phyloP scores from a whole-genome alignment of 768 basidiomycete species.

The Cantharellus cinnabarinus region DNA sequence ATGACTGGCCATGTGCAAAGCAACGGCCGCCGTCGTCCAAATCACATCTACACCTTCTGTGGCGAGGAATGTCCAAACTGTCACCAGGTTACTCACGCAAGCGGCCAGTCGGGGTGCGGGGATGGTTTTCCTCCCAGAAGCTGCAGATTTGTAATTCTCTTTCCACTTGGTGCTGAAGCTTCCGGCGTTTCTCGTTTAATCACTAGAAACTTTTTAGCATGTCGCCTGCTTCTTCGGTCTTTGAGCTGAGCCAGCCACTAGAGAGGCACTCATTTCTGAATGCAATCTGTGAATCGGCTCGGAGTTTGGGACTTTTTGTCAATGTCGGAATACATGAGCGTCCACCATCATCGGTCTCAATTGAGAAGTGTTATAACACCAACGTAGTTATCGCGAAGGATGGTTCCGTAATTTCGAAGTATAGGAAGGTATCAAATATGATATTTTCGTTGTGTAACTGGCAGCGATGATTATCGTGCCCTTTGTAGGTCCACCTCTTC shows the following conservation, averaged over 20 bases:
- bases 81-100: conserved; percentile 4
- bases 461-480: neutral
- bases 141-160: conserved; percentile 6
- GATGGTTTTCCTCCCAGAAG: conserved; percentile 10
- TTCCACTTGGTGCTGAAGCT: too few relatives aligned
- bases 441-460: neutral
- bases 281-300: conserved; percentile 2
- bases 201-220: conserved; percentile 1
- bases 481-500: conserved; percentile 7
- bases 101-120: conserved; percentile 5
- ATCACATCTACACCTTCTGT: conserved; percentile 6
- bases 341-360: neutral
- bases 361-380: conserved; percentile 7
- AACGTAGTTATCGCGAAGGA: conserved; percentile 6
- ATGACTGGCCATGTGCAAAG: neutral
- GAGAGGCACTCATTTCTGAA: conserved; percentile 6
- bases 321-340: conserved; percentile 9
- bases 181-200: neutral
- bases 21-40: conserved; percentile 7
- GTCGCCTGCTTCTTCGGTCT: conserved; percentile 5
- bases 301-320: conserved; percentile 5
- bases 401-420: conserved; percentile 1
- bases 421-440: conserved; percentile 5
- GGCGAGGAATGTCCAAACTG: conserved; percentile 3
- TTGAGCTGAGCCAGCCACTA: conserved; percentile 3